Percentiles rank a stretch among this genome's conserved stretches.
phyloP scores from a whole-genome alignment of 73 alveolate genomes.

The Paraurostyla sp. region DNA sequence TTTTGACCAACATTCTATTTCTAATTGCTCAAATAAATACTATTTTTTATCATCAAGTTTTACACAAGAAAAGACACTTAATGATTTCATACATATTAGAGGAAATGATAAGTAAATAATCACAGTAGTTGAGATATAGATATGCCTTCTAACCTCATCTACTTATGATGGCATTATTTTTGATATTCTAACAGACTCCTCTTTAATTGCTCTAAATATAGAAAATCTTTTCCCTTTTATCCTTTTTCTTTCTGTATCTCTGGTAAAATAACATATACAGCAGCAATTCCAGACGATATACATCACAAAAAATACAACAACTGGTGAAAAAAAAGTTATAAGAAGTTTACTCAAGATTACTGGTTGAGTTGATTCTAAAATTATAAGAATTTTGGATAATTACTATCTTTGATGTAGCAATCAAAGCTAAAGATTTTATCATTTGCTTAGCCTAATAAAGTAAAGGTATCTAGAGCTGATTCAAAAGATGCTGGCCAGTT shows the following conservation, averaged over 20 bases:
- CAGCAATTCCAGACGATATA: constrained; percentile 19
- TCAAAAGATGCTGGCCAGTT: constrained; percentile 43
- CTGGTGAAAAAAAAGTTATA: not conserved
- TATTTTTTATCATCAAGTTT: constrained; percentile 14
- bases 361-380: constrained; percentile 17
- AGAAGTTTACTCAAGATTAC: constrained; percentile 27
- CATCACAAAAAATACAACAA: not conserved
- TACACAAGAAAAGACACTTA: constrained; percentile 31
- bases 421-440: constrained; percentile 9
- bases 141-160: constrained; percentile 9
- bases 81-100: constrained; percentile 41
- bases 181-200: constrained; percentile 17
- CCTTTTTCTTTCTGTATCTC: constrained; percentile 22
- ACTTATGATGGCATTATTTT: constrained; percentile 11
- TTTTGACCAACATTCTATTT: constrained; percentile 21
- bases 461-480: constrained; percentile 36
- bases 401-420: constrained; percentile 36
- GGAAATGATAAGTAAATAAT: constrained; percentile 26
- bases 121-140: constrained; percentile 12
- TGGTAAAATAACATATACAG: constrained; percentile 39
- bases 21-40: constrained; percentile 25
- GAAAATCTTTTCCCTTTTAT: constrained; percentile 12
- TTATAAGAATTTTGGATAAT: not conserved
- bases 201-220: constrained; percentile 8
- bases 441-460: constrained; percentile 25